Percentiles rank a stretch among this genome's conserved stretches.
Conservation (phyloP, 2,329 filamentous ascomycete genomes). For the Penicillium decumbens region DNA sequence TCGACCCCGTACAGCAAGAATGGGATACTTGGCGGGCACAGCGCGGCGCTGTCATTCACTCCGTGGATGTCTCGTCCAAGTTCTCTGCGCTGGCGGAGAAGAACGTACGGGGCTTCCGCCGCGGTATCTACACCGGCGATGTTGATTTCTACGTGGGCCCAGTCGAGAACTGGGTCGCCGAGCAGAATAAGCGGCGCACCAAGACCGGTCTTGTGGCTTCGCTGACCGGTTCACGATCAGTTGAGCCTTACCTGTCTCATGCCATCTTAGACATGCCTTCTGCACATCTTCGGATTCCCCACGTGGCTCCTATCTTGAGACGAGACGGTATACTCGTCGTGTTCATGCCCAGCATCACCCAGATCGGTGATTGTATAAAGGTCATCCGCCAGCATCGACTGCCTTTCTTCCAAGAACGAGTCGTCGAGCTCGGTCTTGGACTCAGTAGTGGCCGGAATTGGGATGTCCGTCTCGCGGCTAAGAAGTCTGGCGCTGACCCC, state of each 20-base stretch:
- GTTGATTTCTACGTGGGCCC: slow-evolving; percentile 70
- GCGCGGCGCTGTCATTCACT: slow-evolving; percentile 68
- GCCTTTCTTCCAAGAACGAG: slow-evolving; percentile 48
- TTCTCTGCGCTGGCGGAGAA: slow-evolving; percentile 62
- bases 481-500: slow-evolving; percentile 35
- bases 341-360: slow-evolving; percentile 74
- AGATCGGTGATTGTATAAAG: slow-evolving; percentile 63
- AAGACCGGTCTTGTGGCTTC: slow-evolving; percentile 18
- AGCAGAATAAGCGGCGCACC: slow-evolving; percentile 45
- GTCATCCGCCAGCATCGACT: slow-evolving; percentile 52
- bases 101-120: slow-evolving; percentile 62
- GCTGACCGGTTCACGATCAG: slow-evolving; percentile 11
- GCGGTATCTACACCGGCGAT: slow-evolving; percentile 64
- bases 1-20: slow-evolving; percentile 28
- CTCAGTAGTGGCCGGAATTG: slow-evolving; percentile 46
- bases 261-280: slow-evolving; percentile 70
- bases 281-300: slow-evolving; percentile 49
- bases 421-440: slow-evolving; percentile 44
- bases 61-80: slow-evolving; percentile 60
- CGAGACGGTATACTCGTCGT: slow-evolving; percentile 62
- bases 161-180: slow-evolving; percentile 59
- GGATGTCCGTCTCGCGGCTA: slow-evolving; percentile 44
- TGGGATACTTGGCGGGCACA: slow-evolving; percentile 47
- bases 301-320: slow-evolving; percentile 52
- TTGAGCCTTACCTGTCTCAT: slow-evolving; percentile 63